Base-by-base conservation (phyloP, 352 stramenopile genomes). In the Phytophthora cryptogea region DNA sequence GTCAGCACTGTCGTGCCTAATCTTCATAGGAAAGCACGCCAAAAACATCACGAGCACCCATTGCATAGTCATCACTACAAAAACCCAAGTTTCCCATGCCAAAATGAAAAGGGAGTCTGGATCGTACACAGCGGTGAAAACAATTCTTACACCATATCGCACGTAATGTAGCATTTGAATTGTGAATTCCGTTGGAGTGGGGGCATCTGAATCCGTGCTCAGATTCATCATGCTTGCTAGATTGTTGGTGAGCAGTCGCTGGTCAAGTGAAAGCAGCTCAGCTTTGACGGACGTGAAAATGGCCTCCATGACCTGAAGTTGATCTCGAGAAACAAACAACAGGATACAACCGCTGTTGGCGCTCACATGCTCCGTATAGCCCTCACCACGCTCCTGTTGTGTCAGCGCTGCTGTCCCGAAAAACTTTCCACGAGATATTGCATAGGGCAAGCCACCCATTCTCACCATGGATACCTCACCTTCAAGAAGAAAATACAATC, bases 1-100 rank as follows among this genome's bases (percentile, higher is more conserved):
- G 23, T 83, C 76, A 0, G 50, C 61, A 2, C 4, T 43, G 0
- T 27, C 27, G 11, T 62, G 32, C 0, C 55, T 39, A 1, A 45
- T 30, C 2, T 57, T 47, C 13, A 63, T 5, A 1, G 35, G 36
- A 27, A 80, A 88, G 49, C 74, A 83, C 27, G 78, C 73, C 43
- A 68, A 52, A 28, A 85, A 80, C 49, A 80, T 76, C 11, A 83
- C 72, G 3, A 74, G 49, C 0, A 74, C 43, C 72, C 74, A 88
- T 61, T 86, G 68, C 5, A 51, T 45, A 1, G 76, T 80, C 74
- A 88, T 84, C 6, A 58, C 68, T 2, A 82, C 4, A 20, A 88
- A 86, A 0, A 86, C 35, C 68, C 68, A 88, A 8, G 69, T 86
- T 47, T 88, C 78, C 78, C 78, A 88, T 1, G 52, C 56, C 10